These are phyloP conservation scores for Eragrostis tef DNA, from an alignment of 202 grass and related monocot species.

Conservation along the genomic window DNA sequence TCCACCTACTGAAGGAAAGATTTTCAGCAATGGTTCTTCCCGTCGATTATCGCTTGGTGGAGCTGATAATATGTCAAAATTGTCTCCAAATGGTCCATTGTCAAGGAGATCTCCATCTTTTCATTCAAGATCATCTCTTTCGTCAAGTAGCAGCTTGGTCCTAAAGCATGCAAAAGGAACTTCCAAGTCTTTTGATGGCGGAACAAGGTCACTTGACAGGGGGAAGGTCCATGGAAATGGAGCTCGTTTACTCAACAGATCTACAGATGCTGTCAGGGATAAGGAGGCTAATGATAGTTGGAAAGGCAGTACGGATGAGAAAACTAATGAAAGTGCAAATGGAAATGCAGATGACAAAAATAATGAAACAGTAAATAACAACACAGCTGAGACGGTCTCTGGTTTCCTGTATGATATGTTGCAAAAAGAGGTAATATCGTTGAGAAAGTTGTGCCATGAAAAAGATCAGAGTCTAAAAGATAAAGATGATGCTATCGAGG, in stretches of 20 bases:
- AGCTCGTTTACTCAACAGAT: conserved; percentile 74
- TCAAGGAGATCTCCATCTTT: conserved; percentile 86
- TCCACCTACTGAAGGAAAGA: conserved; percentile 63
- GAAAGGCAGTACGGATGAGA: conserved; percentile 59
- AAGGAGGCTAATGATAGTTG: conserved; percentile 57
- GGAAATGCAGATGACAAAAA: conserved; percentile 49
- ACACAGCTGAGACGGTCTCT: conserved; percentile 70
- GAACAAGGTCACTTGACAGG: conserved; percentile 71
- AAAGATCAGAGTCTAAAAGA: conserved; percentile 94
- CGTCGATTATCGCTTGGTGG: conserved; percentile 89
- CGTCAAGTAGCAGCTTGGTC: conserved; percentile 74
- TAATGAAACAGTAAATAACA: conserved; percentile 55
- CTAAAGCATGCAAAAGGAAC: conserved; percentile 84
- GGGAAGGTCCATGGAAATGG: conserved; percentile 70
- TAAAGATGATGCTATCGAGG: conserved; percentile 90
- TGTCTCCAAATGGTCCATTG: conserved; percentile 67
- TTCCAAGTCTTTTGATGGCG: conserved; percentile 97
- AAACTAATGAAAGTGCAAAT: conserved; percentile 48
- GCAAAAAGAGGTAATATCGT: conserved; percentile 86
- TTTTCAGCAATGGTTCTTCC: conserved; percentile 73
- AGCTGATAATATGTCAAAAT: conserved; percentile 75
- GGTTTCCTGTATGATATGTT: conserved; percentile 89
- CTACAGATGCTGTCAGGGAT: conserved; percentile 73
- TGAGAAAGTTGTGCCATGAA: conserved; percentile 87
- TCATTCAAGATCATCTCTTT: conserved; percentile 84